Evolutionary conservation across 1,284 basidiomycete genomes (phyloP), one percentile per base, ranked within the genome.

Genomic region (Cutaneotrichosporon sp.): DNA sequence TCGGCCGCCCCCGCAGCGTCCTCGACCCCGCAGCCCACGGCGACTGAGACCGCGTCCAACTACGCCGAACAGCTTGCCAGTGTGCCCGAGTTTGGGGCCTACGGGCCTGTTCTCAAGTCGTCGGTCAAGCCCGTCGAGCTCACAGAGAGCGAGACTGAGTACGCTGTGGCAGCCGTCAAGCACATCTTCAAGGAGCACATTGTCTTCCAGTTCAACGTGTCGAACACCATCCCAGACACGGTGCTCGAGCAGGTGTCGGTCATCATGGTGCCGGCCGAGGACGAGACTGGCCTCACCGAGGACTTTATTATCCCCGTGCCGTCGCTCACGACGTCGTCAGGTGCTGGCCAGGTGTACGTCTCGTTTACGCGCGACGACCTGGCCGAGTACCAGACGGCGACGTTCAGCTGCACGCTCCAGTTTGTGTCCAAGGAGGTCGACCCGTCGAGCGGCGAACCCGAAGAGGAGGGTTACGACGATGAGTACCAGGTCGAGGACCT

Each of bases 181-280:
- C 97, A 99, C 80, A 86, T 98, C 62, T 99, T 94, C 86, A 89
- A 89, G 78, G 91, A 94, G 67, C 92, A 99, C 78, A 81, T 99
- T 67, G 96, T 99, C 49, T 96, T 97, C 87, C 94, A 99, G 90
- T 98, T 93, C 87, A 97, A 98, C 82, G 88, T 99, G 59, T 92
- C 92, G 64, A 99, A 99, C 80, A 99, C 97, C n/a, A 86, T 99
- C 61, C 89, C 93, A n/a, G 97, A 99, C 78, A 95, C 92, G 4
- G 90, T 99, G 6, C 84, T 99, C 65, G 97, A 99, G 79, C 88
- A 95, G 72, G 92, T 97, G 21, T 90, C 93, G n/a, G 91, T 99
- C 13, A 86, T 93, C 71, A 96, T 98, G 89, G 86, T 89, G 69
- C 87, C 90, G 5, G 85, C 89, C 55, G 60, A 61, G 56, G 83